A percentile compares a stretch with the other conserved stretches of the same genome.
phyloP scores from a whole-genome alignment of 768 basidiomycete species.

The Pulveroboletus frians region DNA sequence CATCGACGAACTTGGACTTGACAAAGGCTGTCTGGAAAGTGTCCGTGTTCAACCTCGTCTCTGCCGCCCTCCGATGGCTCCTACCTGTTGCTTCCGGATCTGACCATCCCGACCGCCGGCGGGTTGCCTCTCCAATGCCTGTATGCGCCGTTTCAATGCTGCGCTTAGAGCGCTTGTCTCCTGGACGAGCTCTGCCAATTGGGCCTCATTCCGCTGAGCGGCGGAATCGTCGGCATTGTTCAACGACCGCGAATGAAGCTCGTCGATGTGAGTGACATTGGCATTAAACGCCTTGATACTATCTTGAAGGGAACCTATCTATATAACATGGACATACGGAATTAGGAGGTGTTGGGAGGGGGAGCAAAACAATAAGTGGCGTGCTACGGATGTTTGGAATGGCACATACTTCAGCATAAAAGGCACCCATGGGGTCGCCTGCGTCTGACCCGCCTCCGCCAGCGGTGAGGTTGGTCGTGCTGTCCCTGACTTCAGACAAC shows the following conservation, averaged over 20 bases:
- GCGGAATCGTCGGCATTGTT: conserved; percentile 71
- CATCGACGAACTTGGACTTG: conserved; percentile 77
- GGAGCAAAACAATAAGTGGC: not conserved
- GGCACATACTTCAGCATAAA: conserved; percentile 66
- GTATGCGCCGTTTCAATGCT: conserved; percentile 66
- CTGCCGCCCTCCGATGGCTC: not conserved
- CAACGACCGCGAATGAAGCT: conserved; percentile 69
- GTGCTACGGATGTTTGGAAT: not conserved
- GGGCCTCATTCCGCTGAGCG: conserved; percentile 52
- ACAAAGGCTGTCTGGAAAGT: conserved; percentile 49
- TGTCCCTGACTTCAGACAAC: conserved; percentile 65
- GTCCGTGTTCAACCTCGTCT: conserved; percentile 16
- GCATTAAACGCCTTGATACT: conserved; percentile 59
- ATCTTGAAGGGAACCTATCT: conserved; percentile 79
- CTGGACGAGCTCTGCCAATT: conserved; percentile 63
- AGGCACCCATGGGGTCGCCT: conserved; percentile 58
- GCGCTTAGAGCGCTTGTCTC: conserved; percentile 69
- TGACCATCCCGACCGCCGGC: conserved; percentile 62
- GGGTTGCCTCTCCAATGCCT: conserved; percentile 63
- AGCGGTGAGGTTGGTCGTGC: conserved; percentile 45
- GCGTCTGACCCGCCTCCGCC: conserved; percentile 34
- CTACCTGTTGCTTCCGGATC: conserved; percentile 73
- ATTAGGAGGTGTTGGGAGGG: not conserved
- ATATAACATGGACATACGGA: not conserved
- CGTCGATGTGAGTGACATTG: conserved; percentile 63